Conservation (phyloP, 2,329 filamentous ascomycete genomes). For the Drechslera avenae region DNA sequence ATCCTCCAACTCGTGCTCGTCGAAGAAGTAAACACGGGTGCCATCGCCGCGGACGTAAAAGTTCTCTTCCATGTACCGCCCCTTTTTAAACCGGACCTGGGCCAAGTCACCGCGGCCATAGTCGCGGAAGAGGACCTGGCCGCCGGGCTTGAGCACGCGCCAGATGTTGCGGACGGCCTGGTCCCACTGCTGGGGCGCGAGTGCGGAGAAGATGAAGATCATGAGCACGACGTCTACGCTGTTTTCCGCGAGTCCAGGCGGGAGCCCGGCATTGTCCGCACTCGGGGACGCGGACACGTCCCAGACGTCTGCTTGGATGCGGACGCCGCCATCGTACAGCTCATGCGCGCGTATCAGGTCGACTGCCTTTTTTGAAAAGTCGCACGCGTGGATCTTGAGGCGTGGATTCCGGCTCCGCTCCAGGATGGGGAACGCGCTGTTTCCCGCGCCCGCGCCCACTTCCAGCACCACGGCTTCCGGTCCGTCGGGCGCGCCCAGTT, state of each 20-base stretch:
- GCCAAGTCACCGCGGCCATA: conserved; percentile 95
- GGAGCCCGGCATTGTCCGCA: conserved; percentile 63
- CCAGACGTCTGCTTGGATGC: conserved; percentile 92
- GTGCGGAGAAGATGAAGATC: conserved; percentile 96
- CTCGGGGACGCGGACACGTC: conserved; percentile 69
- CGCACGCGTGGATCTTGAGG: conserved; percentile 88
- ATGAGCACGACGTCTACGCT: conserved; percentile 90
- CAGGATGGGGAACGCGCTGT: conserved; percentile 92
- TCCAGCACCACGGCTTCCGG: conserved; percentile 78
- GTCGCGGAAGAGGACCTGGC: conserved; percentile 92
- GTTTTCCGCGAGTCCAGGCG: conserved; percentile 75
- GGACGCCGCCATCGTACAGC: conserved; percentile 70
- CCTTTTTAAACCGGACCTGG: conserved; percentile 96
- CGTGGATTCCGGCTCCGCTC: conserved; percentile 80
- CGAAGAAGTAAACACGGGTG: conserved; percentile 97
- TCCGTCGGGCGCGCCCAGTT: conserved; percentile 72
- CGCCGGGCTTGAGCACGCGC: conserved; percentile 84
- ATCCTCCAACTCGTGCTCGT: conserved; percentile 75
- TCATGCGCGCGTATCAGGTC: conserved; percentile 85
- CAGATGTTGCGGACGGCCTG: conserved; percentile 81
- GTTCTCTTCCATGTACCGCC: conserved; percentile 91
- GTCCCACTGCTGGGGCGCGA: conserved; percentile 83
- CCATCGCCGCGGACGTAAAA: conserved; percentile 97
- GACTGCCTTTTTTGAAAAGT: conserved; percentile 94
- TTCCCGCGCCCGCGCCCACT: conserved; percentile 93